A percentile compares a stretch with the other conserved stretches of the same genome.
Evolutionary conservation across 805 yeast genomes (phyloP).

Genomic region (Candida sakaeoensis): DNA sequence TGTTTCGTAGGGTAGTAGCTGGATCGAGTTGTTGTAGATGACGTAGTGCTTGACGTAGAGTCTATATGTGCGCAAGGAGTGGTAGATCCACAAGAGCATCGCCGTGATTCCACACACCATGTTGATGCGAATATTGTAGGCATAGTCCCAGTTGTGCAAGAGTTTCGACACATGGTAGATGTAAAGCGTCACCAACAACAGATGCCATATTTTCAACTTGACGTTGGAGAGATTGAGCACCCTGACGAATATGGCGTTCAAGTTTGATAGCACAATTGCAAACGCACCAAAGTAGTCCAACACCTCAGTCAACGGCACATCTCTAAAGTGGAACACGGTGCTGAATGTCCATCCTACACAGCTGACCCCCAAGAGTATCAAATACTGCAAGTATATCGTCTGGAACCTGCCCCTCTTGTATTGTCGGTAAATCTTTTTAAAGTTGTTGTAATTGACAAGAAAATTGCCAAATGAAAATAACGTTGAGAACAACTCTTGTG

Average conservation of each 20-base stretch:
- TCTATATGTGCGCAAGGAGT: slow-evolving; percentile 20
- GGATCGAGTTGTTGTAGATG: slow-evolving; percentile 33
- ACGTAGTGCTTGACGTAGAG: slow-evolving; percentile 13
- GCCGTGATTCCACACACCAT: slow-evolving; percentile 27
- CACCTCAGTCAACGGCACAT: slow-evolving; percentile 34
- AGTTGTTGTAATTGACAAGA: slow-evolving; percentile 28
- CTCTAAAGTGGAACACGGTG: slow-evolving; percentile 36
- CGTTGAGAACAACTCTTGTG: slow-evolving; percentile 34
- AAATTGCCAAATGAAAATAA: slow-evolving; percentile 35
- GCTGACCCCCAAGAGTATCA: slow-evolving; percentile 23
- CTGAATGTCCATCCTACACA: slow-evolving; percentile 38
- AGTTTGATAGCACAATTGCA: slow-evolving; percentile 31
- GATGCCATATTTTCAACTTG: slow-evolving; percentile 6
- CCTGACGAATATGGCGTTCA: slow-evolving; percentile 31
- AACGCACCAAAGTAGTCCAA: slow-evolving; percentile 43
- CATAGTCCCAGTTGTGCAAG: slow-evolving; percentile 34
- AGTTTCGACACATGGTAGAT: slow-evolving; percentile 27
- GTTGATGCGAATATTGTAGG: slow-evolving; percentile 33
- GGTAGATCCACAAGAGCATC: slow-evolving; percentile 32
- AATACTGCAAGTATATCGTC: slow-evolving; percentile 28
- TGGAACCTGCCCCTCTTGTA: slow-evolving; percentile 18
- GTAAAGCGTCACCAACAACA: slow-evolving; percentile 17
- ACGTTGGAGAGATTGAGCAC: slow-evolving; percentile 24
- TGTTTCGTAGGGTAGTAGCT: slow-evolving; percentile 37
- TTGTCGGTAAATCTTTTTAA: slow-evolving; percentile 24